Percentiles rank a stretch among this genome's conserved stretches.
Conservation (phyloP, 2,329 filamentous ascomycete species). For the Amauroascus niger region DNA sequence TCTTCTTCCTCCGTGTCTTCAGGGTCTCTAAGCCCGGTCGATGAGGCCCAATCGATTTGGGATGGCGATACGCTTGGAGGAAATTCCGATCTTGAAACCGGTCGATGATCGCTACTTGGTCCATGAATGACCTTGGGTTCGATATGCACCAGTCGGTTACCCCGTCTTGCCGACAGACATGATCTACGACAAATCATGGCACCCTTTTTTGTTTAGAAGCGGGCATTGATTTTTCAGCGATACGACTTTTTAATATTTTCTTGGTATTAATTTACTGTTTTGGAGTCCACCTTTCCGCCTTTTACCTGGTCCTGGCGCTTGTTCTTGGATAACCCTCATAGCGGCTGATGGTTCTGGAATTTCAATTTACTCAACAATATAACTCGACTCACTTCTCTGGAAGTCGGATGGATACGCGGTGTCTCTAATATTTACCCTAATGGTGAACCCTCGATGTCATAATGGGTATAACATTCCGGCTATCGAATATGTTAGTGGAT, state of each 20-base stretch:
- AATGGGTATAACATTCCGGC: neutral
- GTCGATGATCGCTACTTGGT: constrained; percentile 22
- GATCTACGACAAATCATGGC: constrained; percentile 31
- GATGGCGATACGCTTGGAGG: constrained; percentile 34
- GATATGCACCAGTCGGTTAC: neutral
- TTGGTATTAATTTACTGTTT: constrained; percentile 1
- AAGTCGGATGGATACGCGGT: neutral
- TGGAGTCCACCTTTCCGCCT: constrained; percentile 17
- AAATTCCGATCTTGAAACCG: constrained; percentile 33
- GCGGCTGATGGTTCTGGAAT: constrained; percentile 10
- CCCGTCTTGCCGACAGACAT: constrained; percentile 10
- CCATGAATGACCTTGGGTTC: neutral
- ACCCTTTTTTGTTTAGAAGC: constrained; percentile 29
- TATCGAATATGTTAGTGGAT: neutral
- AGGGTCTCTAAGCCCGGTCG: constrained; percentile 52
- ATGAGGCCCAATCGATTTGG: constrained; percentile 45
- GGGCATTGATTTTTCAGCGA: constrained; percentile 26
- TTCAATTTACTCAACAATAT: constrained; percentile 8
- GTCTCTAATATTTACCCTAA: neutral
- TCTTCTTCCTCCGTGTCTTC: constrained; percentile 68
- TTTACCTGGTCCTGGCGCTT: constrained; percentile 19
- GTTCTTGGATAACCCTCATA: neutral
- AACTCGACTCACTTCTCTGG: neutral
- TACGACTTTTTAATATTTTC: constrained; percentile 31
- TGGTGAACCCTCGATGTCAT: neutral